Percentiles rank a stretch among this genome's conserved stretches.
Conservation (phyloP, 768 basidiomycete species). For the Cystoderma amianthinum region DNA sequence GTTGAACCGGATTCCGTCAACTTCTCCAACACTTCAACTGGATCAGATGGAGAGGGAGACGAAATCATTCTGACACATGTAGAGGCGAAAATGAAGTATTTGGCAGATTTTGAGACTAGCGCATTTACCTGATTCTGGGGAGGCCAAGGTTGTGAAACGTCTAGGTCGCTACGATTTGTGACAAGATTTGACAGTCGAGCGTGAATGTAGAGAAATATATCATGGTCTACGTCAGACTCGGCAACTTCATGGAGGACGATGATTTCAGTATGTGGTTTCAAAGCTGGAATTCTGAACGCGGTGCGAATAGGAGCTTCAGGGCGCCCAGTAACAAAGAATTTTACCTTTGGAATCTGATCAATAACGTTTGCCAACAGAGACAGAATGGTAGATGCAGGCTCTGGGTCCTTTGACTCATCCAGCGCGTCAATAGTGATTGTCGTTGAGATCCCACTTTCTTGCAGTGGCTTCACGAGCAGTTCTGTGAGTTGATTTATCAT, state of each 20-base stretch:
- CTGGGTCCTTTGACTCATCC: slow-evolving; percentile 10
- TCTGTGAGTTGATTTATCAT: neutral
- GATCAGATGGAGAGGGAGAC: neutral
- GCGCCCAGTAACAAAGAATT: slow-evolving; percentile 6
- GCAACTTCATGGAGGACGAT: slow-evolving; percentile 16
- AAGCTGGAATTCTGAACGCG: slow-evolving; percentile 2
- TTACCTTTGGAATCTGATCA: slow-evolving; percentile 5
- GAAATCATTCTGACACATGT: slow-evolving; percentile 11
- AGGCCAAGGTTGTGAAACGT: slow-evolving; percentile 11
- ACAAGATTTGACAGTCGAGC: neutral
- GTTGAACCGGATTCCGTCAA: neutral
- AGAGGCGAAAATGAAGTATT: slow-evolving; percentile 14
- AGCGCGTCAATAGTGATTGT: neutral
- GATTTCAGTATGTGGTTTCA: slow-evolving; percentile 4
- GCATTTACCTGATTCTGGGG: slow-evolving; percentile 8
- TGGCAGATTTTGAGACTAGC: slow-evolving; percentile 8
- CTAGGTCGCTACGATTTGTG: slow-evolving; percentile 3
- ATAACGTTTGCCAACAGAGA: slow-evolving; percentile 1
- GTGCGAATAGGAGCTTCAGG: slow-evolving; percentile 4
- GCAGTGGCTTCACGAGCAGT: neutral
- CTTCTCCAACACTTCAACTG: neutral
- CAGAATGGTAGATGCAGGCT: slow-evolving; percentile 7
- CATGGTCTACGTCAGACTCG: slow-evolving; percentile 11
- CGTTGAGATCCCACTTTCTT: neutral
- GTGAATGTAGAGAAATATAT: slow-evolving; percentile 10